These are phyloP conservation scores for Lasiosphaeriaceae sp. DNA, from an alignment of 495 filamentous ascomycete genomes.

Conservation along the genomic window DNA sequence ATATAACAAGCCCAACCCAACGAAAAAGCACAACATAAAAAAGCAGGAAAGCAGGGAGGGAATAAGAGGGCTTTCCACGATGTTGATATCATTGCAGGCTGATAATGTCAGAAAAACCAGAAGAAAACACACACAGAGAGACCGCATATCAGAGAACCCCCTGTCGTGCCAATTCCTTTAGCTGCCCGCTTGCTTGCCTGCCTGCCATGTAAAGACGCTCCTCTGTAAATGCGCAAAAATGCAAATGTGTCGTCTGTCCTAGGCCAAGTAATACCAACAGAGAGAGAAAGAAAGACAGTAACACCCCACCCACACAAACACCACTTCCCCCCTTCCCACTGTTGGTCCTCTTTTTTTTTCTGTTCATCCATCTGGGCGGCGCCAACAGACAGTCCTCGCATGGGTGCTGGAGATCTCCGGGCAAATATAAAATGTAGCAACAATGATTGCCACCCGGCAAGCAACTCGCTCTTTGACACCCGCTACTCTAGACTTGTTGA, in stretches of 20 bases:
- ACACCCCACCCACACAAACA: not conserved
- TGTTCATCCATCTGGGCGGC: too few relatives aligned
- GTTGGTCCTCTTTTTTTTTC: not conserved
- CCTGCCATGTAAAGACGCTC: constrained; percentile 13
- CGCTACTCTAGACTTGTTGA: too few relatives aligned
- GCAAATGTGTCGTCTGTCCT: not conserved
- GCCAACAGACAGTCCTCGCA: too few relatives aligned
- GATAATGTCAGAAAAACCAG: constrained; percentile 4
- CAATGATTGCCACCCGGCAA: too few relatives aligned
- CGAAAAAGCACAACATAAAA: not conserved
- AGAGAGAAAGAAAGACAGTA: constrained; percentile 2
- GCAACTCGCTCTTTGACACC: too few relatives aligned
- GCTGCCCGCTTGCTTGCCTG: constrained; percentile 1
- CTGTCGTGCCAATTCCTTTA: not conserved
- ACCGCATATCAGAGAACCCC: not conserved
- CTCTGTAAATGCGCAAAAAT: constrained; percentile 18
- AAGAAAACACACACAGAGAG: not conserved
- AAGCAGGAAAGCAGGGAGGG: not conserved
- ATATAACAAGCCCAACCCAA: too few relatives aligned
- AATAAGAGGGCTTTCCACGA: not conserved
- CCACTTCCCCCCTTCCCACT: not conserved
- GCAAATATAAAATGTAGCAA: too few relatives aligned
- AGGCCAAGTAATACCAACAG: constrained; percentile 6
- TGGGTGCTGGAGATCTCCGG: too few relatives aligned
- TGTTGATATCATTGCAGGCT: constrained; percentile 17